phyloP scores from a whole-genome alignment of 2,329 filamentous ascomycete genomes.

The Pezizomycotina sp. region DNA sequence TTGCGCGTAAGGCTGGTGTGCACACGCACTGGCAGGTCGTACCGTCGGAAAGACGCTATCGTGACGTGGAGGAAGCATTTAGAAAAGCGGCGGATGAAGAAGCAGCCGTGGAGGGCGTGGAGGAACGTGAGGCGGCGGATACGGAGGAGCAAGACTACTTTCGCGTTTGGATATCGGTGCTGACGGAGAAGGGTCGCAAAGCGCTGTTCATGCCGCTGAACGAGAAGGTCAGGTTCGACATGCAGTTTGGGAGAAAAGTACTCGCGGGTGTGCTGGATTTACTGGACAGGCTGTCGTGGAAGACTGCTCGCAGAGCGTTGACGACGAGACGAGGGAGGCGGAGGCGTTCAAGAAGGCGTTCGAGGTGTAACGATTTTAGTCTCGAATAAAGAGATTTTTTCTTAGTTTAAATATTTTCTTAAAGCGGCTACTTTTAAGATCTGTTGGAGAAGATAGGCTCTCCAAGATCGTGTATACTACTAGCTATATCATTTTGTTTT shows the following conservation, averaged over 20 bases:
- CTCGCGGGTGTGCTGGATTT: slow-evolving; percentile 73
- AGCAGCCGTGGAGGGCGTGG: slow-evolving; percentile 11
- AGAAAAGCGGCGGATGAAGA: slow-evolving; percentile 71
- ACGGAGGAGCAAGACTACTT: slow-evolving; percentile 48
- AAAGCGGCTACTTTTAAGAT: no score
- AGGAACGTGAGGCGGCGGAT: slow-evolving; percentile 21
- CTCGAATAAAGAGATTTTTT: no score
- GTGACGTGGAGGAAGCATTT: slow-evolving; percentile 71
- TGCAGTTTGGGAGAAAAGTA: slow-evolving; percentile 78
- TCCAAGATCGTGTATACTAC: no score
- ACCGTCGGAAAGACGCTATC: slow-evolving; percentile 46
- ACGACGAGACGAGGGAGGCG: slow-evolving; percentile 65
- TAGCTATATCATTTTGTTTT: no score
- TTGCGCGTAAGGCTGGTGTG: slow-evolving; percentile 63
- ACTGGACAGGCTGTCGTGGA: slow-evolving; percentile 68
- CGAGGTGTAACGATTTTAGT: slow-evolving; percentile 74
- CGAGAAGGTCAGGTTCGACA: slow-evolving; percentile 59
- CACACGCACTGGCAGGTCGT: slow-evolving; percentile 80
- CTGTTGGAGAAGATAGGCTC: no score
- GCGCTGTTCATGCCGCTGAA: slow-evolving; percentile 57
- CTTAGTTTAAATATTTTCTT: no score
- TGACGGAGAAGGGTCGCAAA: slow-evolving; percentile 31
- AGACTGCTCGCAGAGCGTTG: slow-evolving; percentile 58
- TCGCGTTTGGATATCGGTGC: slow-evolving; percentile 57
- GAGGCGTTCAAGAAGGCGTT: slow-evolving; percentile 67